A percentile compares a stretch with the other conserved stretches of the same genome.
These are phyloP conservation scores for Dalbergia oliveri DNA, from an alignment of 306 rosid species.

Conservation along the genomic window DNA sequence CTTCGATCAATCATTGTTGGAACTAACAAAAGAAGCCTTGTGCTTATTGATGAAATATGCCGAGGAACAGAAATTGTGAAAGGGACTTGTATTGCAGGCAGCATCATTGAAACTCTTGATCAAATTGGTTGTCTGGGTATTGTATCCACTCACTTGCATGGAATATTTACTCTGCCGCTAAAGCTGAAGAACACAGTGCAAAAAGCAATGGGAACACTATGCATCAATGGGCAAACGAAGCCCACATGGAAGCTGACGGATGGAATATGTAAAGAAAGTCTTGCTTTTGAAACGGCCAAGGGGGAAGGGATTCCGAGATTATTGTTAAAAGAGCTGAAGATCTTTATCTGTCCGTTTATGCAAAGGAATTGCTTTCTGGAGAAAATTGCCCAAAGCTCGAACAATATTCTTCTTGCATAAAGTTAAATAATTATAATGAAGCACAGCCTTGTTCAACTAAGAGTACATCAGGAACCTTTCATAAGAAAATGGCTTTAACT, in stretches of 20 bases:
- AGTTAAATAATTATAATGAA: constrained; percentile 53
- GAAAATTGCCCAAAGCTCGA: constrained; percentile 50
- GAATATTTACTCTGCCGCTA: constrained; percentile 80
- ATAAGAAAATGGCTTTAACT: constrained; percentile 40
- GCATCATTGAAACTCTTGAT: constrained; percentile 88
- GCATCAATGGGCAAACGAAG: constrained; percentile 69
- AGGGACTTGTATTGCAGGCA: constrained; percentile 98
- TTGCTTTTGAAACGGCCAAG: constrained; percentile 96
- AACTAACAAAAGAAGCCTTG: constrained; percentile 81
- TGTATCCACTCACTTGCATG: constrained; percentile 96
- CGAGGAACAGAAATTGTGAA: constrained; percentile 97
- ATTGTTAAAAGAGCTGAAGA: constrained; percentile 83
- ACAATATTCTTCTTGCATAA: constrained; percentile 42
- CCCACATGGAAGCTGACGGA: constrained; percentile 90
- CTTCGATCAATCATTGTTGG: constrained; percentile 79
- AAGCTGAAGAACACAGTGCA: constrained; percentile 64
- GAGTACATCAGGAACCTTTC: constrained; percentile 37
- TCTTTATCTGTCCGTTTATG: constrained; percentile 68
- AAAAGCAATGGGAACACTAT: constrained; percentile 86
- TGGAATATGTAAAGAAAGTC: constrained; percentile 93
- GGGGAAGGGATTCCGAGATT: constrained; percentile 77
- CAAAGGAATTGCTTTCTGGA: constrained; percentile 51
- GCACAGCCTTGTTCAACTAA: constrained; percentile 42
- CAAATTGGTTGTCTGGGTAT: constrained; percentile 84
- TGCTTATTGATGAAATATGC: constrained; percentile 96